Base-by-base conservation (phyloP, 1,284 basidiomycete species). In the Lentinula novae-zelandiae region DNA sequence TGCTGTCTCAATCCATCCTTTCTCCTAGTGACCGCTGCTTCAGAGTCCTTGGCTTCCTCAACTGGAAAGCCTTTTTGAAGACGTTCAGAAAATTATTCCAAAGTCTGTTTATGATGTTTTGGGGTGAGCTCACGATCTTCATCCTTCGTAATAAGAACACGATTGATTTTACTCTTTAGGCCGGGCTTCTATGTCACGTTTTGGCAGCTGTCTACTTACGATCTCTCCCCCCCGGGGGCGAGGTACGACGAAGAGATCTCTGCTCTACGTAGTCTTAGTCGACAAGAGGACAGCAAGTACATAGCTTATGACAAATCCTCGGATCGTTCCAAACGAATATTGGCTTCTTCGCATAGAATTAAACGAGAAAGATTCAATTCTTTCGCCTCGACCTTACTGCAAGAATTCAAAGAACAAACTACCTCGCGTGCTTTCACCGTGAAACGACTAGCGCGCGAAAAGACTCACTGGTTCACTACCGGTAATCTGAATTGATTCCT, bases 121-220 rank as follows among this genome's bases (percentile, higher is more conserved):
- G 65, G 91, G 92, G 92, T 93, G 69, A 66, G 85, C 72, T 9
- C 7, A 27, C 9, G 7, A 2, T 20, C 17, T 22, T 22, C 17
- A 15, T 27, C 33, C 17, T 7, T 36, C 1, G 20, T 51, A 40
- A 38, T 33, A 33, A 52, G 27, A 27, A 42, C 15, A 58, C 50
- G 48, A n/a, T 54, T 55, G 12, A n/a, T 49, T 40, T 46, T 34
- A 8, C 22, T 50, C 36, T 38, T 36, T 56, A 95, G 94, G 5
- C 87, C 92, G 38, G 90, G 87, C 1, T 98, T 98, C 76, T 96
- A 95, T 67, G 76, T 93, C 48, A 94, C 94, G 0, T 98, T 97
- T 76, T 98, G 96, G 96, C 94, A 96, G 71, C 73, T 98, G 58
- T 90, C 92, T 0, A 89, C 90, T 31, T 92, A 93, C 67, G 96